phyloP scores from a whole-genome alignment of 202 grass and related monocot species.

The Elaeis oleifera region DNA sequence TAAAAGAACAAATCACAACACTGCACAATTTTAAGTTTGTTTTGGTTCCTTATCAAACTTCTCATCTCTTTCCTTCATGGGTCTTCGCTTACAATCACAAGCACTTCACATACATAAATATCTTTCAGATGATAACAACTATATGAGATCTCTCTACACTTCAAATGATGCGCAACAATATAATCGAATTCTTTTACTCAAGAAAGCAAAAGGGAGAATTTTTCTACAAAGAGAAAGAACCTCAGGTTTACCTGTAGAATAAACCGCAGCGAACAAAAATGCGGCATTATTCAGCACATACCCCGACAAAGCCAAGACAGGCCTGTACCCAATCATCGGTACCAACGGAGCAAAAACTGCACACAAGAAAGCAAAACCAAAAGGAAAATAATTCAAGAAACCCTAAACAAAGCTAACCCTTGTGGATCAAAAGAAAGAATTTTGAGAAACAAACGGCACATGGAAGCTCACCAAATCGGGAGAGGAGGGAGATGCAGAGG shows the following conservation, averaged over 20 bases:
- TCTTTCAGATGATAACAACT: too few relatives aligned
- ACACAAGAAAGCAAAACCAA: slow-evolving; percentile 1
- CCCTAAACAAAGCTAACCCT: not conserved
- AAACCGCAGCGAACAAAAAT: slow-evolving; percentile 44
- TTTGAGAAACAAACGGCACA: not conserved
- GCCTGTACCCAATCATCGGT: slow-evolving; percentile 55
- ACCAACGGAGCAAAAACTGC: slow-evolving; percentile 65
- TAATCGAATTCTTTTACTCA: too few relatives aligned
- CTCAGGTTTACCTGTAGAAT: slow-evolving; percentile 59
- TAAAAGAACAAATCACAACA: too few relatives aligned
- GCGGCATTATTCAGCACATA: slow-evolving; percentile 56
- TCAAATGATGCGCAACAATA: too few relatives aligned
- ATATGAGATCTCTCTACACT: too few relatives aligned
- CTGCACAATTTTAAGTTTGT: too few relatives aligned
- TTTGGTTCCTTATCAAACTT: too few relatives aligned
- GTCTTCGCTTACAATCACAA: too few relatives aligned
- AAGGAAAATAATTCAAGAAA: slow-evolving; percentile 8
- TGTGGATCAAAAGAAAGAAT: not conserved
- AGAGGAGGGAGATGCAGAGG: slow-evolving; percentile 41
- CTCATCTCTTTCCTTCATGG: too few relatives aligned
- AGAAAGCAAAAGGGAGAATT: too few relatives aligned
- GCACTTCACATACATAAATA: too few relatives aligned
- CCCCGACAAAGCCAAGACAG: slow-evolving; percentile 57
- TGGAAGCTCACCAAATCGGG: slow-evolving; percentile 47
- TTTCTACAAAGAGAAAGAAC: too few relatives aligned